Evolutionary conservation across 2,329 filamentous ascomycete genomes (phyloP), one percentile per base, ranked within the genome.

Genomic region (Emmonsiellopsis sp.): DNA sequence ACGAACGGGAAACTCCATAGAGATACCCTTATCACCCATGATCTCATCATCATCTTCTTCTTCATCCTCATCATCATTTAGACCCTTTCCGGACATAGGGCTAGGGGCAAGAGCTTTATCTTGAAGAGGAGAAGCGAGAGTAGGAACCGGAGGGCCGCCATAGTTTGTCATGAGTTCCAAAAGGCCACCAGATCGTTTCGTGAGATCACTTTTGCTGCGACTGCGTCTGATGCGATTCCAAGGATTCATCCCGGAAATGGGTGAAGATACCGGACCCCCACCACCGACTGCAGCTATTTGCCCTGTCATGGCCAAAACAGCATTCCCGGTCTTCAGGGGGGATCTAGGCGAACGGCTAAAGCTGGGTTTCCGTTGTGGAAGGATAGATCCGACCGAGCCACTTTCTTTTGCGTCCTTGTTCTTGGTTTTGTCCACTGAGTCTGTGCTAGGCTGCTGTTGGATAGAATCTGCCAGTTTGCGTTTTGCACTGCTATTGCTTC

Each of bases 1-100:
- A 11, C 82, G 72, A 55, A 84, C 80, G 38, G 76, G 76, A 5
- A 84, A 76, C 47, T 86, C 82, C 65, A 81, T 79, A 47, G 78
- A 81, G 57, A 85, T 70, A 6, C 83, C 81, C 32, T 75, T 74
- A 38, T 86, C 84, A 38, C 85, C 81, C 35, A 69, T 65, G 5
- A 65, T 58, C 2, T 78, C 78, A 10, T 79, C 77, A 1, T 84
- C 82, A 2, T 85, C 81, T 0, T 85, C 65, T 7, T 62, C 62
- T 13, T 63, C 61, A 4, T 63, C 58, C 47, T 73, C 70, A 47
- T 73, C 70, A 30, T 61, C 66, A 34, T 68, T 62, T 54, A 67
- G 54, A 54, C 69, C 68, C 59, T 56, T 66, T 47, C 31, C 56
- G 53, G 49, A 57, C 47, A 32, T 16, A 35, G 37, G 41, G 52